A percentile compares a stretch with the other conserved stretches of the same genome.
Evolutionary conservation across 2,329 filamentous ascomycete species (phyloP).

Genomic region (Curvularia spicifera): DNA sequence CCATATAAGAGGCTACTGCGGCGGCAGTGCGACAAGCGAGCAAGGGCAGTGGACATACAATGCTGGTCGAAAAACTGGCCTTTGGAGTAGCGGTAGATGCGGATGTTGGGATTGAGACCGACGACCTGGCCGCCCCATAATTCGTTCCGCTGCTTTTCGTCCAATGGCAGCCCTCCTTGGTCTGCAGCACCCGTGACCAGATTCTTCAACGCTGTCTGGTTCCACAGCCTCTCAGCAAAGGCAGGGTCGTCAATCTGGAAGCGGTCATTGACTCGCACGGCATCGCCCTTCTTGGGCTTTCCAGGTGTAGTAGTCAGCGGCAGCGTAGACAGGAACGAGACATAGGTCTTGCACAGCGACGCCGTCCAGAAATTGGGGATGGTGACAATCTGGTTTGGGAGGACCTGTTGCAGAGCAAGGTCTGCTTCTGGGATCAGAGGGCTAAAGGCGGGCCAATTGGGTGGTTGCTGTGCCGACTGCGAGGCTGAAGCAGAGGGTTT

Average conservation of each 20-base stretch:
- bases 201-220: conserved; percentile 73
- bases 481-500: conserved; percentile 3
- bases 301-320: conserved; percentile 79
- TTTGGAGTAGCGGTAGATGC: conserved; percentile 83
- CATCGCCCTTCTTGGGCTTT: conserved; percentile 79
- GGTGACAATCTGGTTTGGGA: conserved; percentile 73
- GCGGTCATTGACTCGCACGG: conserved; percentile 85
- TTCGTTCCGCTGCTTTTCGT: conserved; percentile 42
- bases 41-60: conserved; percentile 64
- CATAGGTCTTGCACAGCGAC: conserved; percentile 76
- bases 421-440: conserved; percentile 71
- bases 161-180: conserved; percentile 39
- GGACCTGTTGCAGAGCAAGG: conserved; percentile 64
- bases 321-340: conserved; percentile 72
- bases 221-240: conserved; percentile 81
- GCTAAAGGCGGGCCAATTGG: conserved; percentile 74
- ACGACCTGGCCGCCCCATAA: conserved; percentile 81
- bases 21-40: not conserved
- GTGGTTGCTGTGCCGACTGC: conserved; percentile 37
- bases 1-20: not conserved
- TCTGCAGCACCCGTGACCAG: conserved; percentile 53
- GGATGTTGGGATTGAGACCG: conserved; percentile 87
- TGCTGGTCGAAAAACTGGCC: conserved; percentile 94
- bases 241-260: conserved; percentile 78
- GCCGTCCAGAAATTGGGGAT: conserved; percentile 77